Conservation (phyloP, 169 alveolate genomes). For the Neospora caninum region DNA sequence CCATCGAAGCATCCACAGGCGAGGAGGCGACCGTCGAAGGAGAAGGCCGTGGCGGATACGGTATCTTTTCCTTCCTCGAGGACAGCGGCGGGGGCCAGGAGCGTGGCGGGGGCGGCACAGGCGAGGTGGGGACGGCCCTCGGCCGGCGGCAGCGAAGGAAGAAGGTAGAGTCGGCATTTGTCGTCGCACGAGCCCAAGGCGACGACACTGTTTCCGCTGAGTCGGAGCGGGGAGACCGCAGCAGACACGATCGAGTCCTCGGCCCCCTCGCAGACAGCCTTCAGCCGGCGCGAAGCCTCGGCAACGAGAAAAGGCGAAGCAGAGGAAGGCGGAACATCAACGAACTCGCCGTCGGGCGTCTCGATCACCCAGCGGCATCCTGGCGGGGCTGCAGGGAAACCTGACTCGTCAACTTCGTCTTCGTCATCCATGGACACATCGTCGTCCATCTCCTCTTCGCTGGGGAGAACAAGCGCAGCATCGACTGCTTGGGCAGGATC, state of each 20-base stretch:
- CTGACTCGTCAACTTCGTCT: not conserved
- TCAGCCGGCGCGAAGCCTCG: not conserved
- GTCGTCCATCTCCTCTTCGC: not conserved
- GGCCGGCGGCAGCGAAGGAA: not conserved
- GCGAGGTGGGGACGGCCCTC: not conserved
- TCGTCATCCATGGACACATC: not conserved
- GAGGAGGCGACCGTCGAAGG: conserved; percentile 25
- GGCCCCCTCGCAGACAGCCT: not conserved
- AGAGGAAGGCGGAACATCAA: not conserved
- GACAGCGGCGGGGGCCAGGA: not conserved
- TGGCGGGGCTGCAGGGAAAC: conserved; percentile 34
- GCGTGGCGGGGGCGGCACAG: not conserved
- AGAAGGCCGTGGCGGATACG: conserved; percentile 28
- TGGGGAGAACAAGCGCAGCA: not conserved
- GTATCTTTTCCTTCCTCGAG: conserved; percentile 34
- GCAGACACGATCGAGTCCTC: not conserved
- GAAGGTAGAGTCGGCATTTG: not conserved
- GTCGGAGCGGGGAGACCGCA: not conserved
- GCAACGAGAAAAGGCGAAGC: not conserved
- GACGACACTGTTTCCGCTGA: not conserved
- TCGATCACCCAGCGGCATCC: conserved; percentile 54
- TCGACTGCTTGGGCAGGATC: not conserved
- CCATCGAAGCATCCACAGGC: conserved; percentile 63
- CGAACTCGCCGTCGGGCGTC: conserved; percentile 28
- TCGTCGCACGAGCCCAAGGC: conserved; percentile 37